Percentiles rank a stretch among this genome's conserved stretches.
Evolutionary conservation across 129 eudicot species (phyloP).

Genomic region (Ambrosia artemisiifolia): DNA sequence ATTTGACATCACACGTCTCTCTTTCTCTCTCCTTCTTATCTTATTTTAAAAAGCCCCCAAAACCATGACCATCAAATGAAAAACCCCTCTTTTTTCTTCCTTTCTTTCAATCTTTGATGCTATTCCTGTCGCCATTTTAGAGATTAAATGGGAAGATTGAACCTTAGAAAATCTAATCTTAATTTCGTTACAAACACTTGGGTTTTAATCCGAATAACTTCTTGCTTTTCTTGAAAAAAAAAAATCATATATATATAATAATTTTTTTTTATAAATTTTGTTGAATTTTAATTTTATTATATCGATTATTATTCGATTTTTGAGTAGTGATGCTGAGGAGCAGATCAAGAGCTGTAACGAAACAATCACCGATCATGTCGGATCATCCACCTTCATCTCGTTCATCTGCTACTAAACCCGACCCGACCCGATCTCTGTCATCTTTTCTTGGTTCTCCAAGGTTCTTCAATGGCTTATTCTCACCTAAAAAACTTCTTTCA

Average conservation of each 20-base stretch:
- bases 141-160: conserved; percentile 39
- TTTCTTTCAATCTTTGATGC: conserved; percentile 4
- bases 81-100: conserved; percentile 5
- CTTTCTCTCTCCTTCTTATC: conserved; percentile 37
- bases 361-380: conserved; percentile 64
- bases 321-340: conserved; percentile 63
- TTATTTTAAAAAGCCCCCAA: conserved; percentile 18
- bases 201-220: conserved; percentile 37
- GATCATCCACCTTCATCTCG: conserved; percentile 48
- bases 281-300: not conserved
- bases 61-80: conserved; percentile 26
- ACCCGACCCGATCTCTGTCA: conserved; percentile 51
- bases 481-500: conserved; percentile 25
- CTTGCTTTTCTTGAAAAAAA: conserved; percentile 35
- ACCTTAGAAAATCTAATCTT: conserved; percentile 28
- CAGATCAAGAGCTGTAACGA: conserved; percentile 73
- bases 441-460: conserved; percentile 72
- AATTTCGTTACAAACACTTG: conserved; percentile 38
- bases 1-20: conserved; percentile 16
- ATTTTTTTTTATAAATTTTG: not conserved
- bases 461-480: conserved; percentile 55
- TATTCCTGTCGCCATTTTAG: conserved; percentile 6
- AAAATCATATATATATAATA: no score
- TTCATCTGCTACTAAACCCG: conserved; percentile 32
- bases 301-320: not conserved